Percentiles rank a stretch among this genome's conserved stretches.
Conservation (phyloP, 345 rosid species). For the Eucalyptus leucophloia region DNA sequence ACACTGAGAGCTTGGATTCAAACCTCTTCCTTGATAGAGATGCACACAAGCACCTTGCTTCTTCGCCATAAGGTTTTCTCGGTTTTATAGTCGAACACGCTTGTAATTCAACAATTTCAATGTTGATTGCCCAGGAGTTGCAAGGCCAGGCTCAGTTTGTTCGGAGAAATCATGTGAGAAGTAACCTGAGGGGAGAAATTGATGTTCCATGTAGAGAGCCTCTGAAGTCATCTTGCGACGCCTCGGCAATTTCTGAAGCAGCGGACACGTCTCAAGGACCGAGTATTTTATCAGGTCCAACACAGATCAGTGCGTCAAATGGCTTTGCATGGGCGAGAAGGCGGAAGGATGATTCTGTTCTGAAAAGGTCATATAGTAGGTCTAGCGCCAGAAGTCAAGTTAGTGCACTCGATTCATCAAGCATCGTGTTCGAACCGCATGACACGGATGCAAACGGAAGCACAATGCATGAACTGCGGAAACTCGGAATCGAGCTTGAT, state of each 20-base stretch:
- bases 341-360: neutral
- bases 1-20: neutral
- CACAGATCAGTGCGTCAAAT: slow-evolving; percentile 30
- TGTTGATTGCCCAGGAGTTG: neutral
- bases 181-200: neutral
- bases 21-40: neutral
- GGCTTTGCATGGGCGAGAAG: slow-evolving; percentile 39
- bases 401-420: neutral
- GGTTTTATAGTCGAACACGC: neutral
- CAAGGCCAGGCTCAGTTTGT: neutral
- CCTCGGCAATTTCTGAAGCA: neutral
- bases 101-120: neutral
- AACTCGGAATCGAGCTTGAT: neutral
- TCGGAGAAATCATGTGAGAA: neutral
- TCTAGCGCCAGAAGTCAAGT: neutral
- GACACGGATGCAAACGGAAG: neutral
- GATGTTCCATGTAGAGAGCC: neutral
- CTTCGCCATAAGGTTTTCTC: neutral
- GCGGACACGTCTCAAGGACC: slow-evolving; percentile 12
- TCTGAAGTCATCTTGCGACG: neutral
- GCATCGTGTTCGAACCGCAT: neutral
- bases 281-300: slow-evolving; percentile 14
- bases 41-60: neutral
- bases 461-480: neutral
- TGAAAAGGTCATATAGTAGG: neutral